These are phyloP conservation scores for Auricularia auricula-judae DNA, from an alignment of 768 basidiomycete genomes.

Conservation along the genomic window DNA sequence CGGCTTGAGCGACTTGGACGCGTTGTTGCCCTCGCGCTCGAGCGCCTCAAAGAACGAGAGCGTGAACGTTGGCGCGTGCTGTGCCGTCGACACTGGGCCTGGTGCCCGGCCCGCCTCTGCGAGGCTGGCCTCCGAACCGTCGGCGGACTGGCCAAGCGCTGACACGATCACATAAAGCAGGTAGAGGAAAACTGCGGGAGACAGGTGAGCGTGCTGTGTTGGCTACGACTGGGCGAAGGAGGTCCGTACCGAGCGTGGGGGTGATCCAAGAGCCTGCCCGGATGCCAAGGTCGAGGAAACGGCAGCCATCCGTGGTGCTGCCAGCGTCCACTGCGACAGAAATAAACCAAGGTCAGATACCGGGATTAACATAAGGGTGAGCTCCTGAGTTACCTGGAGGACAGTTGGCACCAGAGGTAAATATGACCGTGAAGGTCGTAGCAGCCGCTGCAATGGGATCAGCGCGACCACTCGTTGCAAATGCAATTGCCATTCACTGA, in stretches of 20 bases:
- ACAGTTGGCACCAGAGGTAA: background rate
- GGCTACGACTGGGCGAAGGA: background rate
- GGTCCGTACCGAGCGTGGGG: background rate
- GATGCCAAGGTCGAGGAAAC: background rate
- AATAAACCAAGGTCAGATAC: too few species aligned
- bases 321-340: background rate
- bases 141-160: background rate
- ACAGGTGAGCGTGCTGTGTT: background rate
- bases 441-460: background rate
- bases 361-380: too few species aligned
- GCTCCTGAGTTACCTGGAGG: background rate
- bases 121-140: background rate
- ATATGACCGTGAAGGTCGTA: background rate
- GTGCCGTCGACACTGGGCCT: background rate
- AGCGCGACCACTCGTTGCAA: background rate
- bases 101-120: background rate
- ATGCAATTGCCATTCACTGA: background rate
- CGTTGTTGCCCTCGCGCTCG: background rate
- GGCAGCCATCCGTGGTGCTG: background rate
- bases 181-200: background rate
- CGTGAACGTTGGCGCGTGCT: background rate
- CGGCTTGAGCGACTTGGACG: background rate
- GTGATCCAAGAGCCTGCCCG: background rate
- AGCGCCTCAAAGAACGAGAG: background rate
- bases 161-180: background rate